phyloP scores from a whole-genome alignment of 2,329 filamentous ascomycete species.

The Aspergillus brunneoviolaceus region DNA sequence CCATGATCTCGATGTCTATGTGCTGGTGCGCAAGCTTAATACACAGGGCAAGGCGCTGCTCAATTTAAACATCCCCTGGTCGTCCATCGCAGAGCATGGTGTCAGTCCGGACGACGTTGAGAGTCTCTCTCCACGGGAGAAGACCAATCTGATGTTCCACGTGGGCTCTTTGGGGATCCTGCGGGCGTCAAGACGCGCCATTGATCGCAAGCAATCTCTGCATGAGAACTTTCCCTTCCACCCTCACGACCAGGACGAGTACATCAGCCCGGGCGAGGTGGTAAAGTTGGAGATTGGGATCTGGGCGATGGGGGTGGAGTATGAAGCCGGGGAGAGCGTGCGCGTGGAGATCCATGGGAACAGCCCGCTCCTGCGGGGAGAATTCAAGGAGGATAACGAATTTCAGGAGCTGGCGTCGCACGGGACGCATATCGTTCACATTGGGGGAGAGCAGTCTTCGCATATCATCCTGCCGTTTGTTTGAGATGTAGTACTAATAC shows the following conservation, averaged over 20 bases:
- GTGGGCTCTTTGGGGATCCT: slow-evolving; percentile 6
- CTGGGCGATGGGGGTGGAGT: slow-evolving; percentile 10
- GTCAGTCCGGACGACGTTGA: slow-evolving; percentile 1
- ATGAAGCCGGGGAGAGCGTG: slow-evolving; percentile 8
- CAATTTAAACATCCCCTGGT: slow-evolving; percentile 14
- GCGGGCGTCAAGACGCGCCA: slow-evolving; percentile 9
- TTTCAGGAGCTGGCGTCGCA: slow-evolving; percentile 10
- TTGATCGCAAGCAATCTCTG: slow-evolving; percentile 1
- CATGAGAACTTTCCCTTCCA: slow-evolving; percentile 13
- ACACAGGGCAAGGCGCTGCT: slow-evolving; percentile 7
- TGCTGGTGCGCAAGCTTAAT: slow-evolving; percentile 11
- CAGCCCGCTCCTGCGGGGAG: slow-evolving; percentile 6
- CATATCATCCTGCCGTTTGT: slow-evolving; percentile 5
- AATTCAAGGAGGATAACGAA: slow-evolving; percentile 7
- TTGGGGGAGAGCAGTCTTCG: background rate
- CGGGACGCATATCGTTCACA: slow-evolving; percentile 1
- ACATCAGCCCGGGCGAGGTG: background rate
- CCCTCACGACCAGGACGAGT: slow-evolving; percentile 3
- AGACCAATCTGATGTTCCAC: slow-evolving; percentile 6
- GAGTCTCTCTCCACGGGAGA: slow-evolving; percentile 2
- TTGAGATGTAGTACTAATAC: background rate
- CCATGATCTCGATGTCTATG: slow-evolving; percentile 13
- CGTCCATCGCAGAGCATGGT: background rate
- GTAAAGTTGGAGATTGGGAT: slow-evolving; percentile 12
- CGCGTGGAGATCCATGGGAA: slow-evolving; percentile 11